Evolutionary conservation across 768 basidiomycete genomes (phyloP), one percentile per base, ranked within the genome.

Genomic region (Chlorophyllum brunneum): DNA sequence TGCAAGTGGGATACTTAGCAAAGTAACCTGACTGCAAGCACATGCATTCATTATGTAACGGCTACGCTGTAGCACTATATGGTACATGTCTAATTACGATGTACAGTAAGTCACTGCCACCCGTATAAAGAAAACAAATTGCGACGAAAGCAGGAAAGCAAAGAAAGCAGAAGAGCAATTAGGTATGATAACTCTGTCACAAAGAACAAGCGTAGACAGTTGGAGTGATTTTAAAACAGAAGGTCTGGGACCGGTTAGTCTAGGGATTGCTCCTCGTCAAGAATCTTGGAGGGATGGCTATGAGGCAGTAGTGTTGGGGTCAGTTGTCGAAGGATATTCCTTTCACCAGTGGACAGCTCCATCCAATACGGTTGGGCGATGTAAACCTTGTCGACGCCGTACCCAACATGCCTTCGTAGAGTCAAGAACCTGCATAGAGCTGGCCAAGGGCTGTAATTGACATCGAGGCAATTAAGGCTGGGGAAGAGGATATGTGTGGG

Each of bases 1-100:
- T 70, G 6, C 54, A 71, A 15, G 66, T 51, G 16, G 39, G 24
- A 63, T 46, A 72, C 61, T 66, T 44, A 54, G 38, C 37, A 48
- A 29, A 31, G 26, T 44, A 38, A 29, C 30, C 24, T 37, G 31
- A 18, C 29, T 22, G 24, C 51, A 20, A 13, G 34, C 27, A 31
- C 39, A 44, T 42, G 47, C 37, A 49, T 41, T 50, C 53, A 29
- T 55, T 44, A 54, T 49, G 44, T 48, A 48, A 42, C 38, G 16
- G 36, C 33, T 41, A 16, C 31, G 40, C 30, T 48, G 48, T 54
- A 54, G 50, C 48, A 22, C 38, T 46, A 26, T 41, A 49, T 41
- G 37, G 37, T 51, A 41, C 45, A 52, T 51, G 46, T 53, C 51
- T 53, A 53, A 46, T 53, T 18, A 40, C 46, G 34, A 38, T 44